Percentiles rank a stretch among this genome's conserved stretches.
These are phyloP conservation scores for Echium plantagineum DNA, from an alignment of 257 asterid species.

Conservation along the genomic window DNA sequence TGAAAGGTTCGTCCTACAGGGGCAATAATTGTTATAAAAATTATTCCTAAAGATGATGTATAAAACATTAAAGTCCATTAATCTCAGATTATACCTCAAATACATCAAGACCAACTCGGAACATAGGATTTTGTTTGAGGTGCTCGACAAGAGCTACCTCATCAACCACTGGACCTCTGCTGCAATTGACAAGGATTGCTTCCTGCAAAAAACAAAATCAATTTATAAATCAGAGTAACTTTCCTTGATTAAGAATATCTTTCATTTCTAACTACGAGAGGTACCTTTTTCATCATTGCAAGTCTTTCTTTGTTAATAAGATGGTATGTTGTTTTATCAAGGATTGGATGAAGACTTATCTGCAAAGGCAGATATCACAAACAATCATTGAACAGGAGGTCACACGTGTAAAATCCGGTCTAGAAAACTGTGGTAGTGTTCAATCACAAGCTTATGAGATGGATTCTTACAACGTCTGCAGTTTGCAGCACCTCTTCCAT, in stretches of 20 bases:
- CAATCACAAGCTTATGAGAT: not conserved
- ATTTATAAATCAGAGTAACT: not conserved
- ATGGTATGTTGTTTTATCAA: conserved; percentile 92
- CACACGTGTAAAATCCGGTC: not conserved
- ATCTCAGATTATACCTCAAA: conserved; percentile 51
- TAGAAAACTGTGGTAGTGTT: not conserved
- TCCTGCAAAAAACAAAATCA: conserved; percentile 30
- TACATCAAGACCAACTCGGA: conserved; percentile 98
- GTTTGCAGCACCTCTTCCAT: conserved; percentile 89
- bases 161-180: conserved; percentile 92
- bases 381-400: not conserved
- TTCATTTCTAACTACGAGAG: not conserved
- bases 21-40: not conserved
- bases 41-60: not conserved
- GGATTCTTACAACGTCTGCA: conserved; percentile 65
- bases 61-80: not conserved
- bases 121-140: conserved; percentile 84
- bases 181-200: conserved; percentile 88
- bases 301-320: conserved; percentile 87
- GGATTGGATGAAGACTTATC: conserved; percentile 93
- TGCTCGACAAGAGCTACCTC: conserved; percentile 97
- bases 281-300: conserved; percentile 86
- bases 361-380: conserved; percentile 16
- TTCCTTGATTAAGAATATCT: not conserved
- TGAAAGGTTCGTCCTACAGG: conserved; percentile 76